Evolutionary conservation across 306 rosid genomes (phyloP).

Genomic region (Glycine tomentella): DNA sequence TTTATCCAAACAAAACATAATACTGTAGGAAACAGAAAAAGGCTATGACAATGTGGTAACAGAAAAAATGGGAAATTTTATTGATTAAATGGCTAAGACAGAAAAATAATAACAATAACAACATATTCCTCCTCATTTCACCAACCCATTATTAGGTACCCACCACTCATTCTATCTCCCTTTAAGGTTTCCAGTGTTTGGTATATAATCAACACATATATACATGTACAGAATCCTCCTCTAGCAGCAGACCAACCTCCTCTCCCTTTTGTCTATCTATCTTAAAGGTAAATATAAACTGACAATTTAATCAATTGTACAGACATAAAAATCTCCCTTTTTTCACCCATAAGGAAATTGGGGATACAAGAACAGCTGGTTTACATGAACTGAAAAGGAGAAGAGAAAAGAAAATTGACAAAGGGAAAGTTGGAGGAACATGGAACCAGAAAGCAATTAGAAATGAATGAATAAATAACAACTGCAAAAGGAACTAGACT

Average conservation of each 20-base stretch:
- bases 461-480: constrained; percentile 79
- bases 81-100: constrained; percentile 54
- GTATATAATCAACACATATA: constrained; percentile 66
- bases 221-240: constrained; percentile 59
- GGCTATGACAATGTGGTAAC: background rate
- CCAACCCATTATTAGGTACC: constrained; percentile 58
- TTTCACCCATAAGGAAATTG: constrained; percentile 24
- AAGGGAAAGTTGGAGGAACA: constrained; percentile 52
- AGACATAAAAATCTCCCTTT: constrained; percentile 26
- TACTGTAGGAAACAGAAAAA: background rate
- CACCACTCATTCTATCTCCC: constrained; percentile 59
- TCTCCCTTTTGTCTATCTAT: constrained; percentile 32
- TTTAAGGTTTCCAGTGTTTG: constrained; percentile 45
- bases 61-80: constrained; percentile 46
- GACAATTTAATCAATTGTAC: constrained; percentile 51
- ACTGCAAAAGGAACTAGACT: constrained; percentile 63
- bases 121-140: constrained; percentile 55
- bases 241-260: constrained; percentile 52
- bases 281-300: constrained; percentile 41
- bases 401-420: background rate
- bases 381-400: constrained; percentile 44
- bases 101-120: constrained; percentile 21
- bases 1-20: background rate
- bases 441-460: constrained; percentile 77
- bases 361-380: constrained; percentile 47